Conservation (phyloP, 495 filamentous ascomycete genomes). For the Thermothielavioides terrestris region DNA sequence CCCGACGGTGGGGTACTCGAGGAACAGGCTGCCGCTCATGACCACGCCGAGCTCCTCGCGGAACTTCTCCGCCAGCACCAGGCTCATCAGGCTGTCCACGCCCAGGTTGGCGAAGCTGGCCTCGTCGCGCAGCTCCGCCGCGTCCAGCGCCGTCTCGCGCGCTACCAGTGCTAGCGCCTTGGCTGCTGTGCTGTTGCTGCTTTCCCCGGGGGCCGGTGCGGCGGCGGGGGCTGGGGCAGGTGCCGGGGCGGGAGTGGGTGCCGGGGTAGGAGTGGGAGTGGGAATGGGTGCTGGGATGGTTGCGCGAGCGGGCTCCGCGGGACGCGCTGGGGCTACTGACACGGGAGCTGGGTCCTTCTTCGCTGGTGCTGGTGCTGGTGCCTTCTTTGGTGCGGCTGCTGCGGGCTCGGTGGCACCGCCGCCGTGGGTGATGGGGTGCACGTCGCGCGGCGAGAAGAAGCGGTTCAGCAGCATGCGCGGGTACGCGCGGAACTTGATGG, state of each 20-base stretch:
- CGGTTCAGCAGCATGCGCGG: neutral
- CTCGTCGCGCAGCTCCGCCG: slow-evolving; percentile 10
- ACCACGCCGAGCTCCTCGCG: slow-evolving; percentile 38
- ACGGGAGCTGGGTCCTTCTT: no score
- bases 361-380: no score
- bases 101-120: slow-evolving; percentile 36
- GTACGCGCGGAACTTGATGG: slow-evolving; percentile 46
- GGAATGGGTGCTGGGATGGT: neutral
- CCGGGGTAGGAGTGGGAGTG: neutral
- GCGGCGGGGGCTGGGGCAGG: neutral
- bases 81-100: slow-evolving; percentile 40
- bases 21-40: slow-evolving; percentile 30
- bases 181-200: neutral
- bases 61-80: slow-evolving; percentile 33
- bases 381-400: no score
- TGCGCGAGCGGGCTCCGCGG: neutral
- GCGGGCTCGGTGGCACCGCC: no score
- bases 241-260: neutral
- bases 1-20: slow-evolving; percentile 37
- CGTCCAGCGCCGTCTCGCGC: slow-evolving; percentile 7
- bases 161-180: slow-evolving; percentile 4
- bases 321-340: no score
- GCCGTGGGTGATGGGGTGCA: no score
- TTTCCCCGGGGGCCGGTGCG: neutral
- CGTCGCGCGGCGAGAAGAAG: neutral